Evolutionary conservation across 2,329 filamentous ascomycete genomes (phyloP).

Genomic region (Neophaeococcomyces aloes): DNA sequence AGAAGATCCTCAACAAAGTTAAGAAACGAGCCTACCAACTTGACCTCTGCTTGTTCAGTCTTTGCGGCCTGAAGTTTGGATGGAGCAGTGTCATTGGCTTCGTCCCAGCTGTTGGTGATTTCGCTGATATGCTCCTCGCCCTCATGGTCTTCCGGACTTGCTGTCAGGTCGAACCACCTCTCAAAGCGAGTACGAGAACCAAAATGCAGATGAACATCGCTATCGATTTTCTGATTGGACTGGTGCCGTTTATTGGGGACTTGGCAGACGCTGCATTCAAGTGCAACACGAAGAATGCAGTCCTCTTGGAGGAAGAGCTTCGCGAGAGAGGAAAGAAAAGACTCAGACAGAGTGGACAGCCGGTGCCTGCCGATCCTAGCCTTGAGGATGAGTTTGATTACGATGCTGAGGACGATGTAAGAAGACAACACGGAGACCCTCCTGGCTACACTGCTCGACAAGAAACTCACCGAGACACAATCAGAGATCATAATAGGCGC

Average conservation of each 20-base stretch:
- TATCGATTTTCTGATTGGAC: constrained; percentile 38
- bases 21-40: constrained; percentile 76
- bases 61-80: constrained; percentile 73
- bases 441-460: constrained; percentile 19
- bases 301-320: constrained; percentile 36
- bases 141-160: constrained; percentile 65
- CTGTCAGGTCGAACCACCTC: constrained; percentile 62
- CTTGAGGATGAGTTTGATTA: constrained; percentile 23
- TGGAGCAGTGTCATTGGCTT: constrained; percentile 81
- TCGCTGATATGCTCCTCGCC: constrained; percentile 61
- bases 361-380: constrained; percentile 27
- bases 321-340: constrained; percentile 30
- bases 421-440: constrained; percentile 15
- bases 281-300: constrained; percentile 38
- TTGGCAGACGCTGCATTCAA: constrained; percentile 38
- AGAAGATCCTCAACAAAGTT: constrained; percentile 69
- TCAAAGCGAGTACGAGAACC: constrained; percentile 45
- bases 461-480: constrained; percentile 16
- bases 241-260: constrained; percentile 43
- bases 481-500: constrained; percentile 13
- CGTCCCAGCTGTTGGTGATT: constrained; percentile 71
- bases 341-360: constrained; percentile 23
- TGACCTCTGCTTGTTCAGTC: constrained; percentile 73
- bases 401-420: constrained; percentile 21
- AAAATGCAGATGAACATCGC: constrained; percentile 73